These are phyloP conservation scores for Leccinum barrowsii DNA, from an alignment of 768 basidiomycete genomes.

Conservation along the genomic window DNA sequence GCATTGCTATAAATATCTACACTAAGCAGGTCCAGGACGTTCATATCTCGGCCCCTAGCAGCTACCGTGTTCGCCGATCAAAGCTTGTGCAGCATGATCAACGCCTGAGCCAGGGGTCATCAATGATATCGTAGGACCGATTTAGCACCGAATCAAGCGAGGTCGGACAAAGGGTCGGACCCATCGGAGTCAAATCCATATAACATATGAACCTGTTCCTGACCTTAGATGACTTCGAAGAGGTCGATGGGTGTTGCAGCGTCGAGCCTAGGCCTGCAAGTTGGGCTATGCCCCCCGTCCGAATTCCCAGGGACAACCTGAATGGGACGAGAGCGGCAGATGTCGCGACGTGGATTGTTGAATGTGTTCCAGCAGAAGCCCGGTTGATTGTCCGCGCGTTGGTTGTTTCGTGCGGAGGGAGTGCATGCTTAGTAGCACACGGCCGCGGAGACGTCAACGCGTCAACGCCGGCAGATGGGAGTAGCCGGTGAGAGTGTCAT, in stretches of 20 bases:
- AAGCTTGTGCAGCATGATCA: not conserved
- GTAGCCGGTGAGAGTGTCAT: not conserved
- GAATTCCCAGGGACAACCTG: not conserved
- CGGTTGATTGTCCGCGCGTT: not conserved
- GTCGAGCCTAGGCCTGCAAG: not conserved
- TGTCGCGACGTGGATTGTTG: constrained; percentile 3
- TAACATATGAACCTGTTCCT: not conserved
- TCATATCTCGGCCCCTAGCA: constrained; percentile 11
- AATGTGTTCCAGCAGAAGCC: not conserved
- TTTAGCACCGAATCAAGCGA: not conserved
- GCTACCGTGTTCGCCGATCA: not conserved
- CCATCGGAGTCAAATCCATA: not conserved
- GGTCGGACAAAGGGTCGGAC: not conserved
- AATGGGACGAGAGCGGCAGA: not conserved
- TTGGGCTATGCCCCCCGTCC: not conserved
- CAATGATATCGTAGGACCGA: not conserved
- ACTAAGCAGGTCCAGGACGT: not conserved
- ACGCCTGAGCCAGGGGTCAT: not conserved
- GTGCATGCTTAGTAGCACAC: not conserved
- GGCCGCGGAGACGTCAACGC: not conserved
- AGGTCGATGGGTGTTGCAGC: not conserved
- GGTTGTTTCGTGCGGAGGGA: not conserved
- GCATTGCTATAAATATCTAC: not conserved
- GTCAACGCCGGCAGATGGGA: not conserved
- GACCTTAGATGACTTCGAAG: not conserved